phyloP scores from a whole-genome alignment of 2,329 filamentous ascomycete species.

The Alternaria brassicae region DNA sequence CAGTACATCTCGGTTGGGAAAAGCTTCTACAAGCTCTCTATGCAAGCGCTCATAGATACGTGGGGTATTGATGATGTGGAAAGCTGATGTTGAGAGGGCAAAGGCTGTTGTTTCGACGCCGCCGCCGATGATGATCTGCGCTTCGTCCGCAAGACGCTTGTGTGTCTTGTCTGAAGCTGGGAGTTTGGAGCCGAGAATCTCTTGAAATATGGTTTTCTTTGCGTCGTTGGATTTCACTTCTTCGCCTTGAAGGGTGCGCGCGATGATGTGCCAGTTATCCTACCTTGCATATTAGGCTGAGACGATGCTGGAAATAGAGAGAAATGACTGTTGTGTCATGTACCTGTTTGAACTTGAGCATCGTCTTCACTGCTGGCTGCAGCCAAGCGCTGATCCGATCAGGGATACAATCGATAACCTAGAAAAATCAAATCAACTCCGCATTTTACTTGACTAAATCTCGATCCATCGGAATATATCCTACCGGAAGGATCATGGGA shows the following conservation, averaged over 20 bases:
- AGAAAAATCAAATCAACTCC: background rate
- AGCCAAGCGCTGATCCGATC: constrained; percentile 40
- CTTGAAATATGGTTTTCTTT: constrained; percentile 45
- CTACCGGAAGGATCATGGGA: constrained; percentile 40
- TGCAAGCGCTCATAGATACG: constrained; percentile 42
- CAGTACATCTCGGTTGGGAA: constrained; percentile 34
- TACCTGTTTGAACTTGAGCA: constrained; percentile 44
- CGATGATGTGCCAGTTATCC: constrained; percentile 36
- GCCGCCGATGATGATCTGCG: constrained; percentile 49
- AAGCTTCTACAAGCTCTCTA: constrained; percentile 37
- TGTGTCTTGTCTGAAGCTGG: constrained; percentile 49
- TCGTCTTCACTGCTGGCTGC: constrained; percentile 40
- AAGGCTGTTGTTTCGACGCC: constrained; percentile 52
- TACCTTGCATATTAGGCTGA: constrained; percentile 7
- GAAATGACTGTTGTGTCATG: constrained; percentile 5
- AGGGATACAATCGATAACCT: constrained; percentile 46
- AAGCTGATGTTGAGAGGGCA: constrained; percentile 37
- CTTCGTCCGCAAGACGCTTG: constrained; percentile 49
- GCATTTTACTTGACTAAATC: background rate
- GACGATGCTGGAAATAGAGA: background rate
- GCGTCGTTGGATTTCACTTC: constrained; percentile 43
- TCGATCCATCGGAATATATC: constrained; percentile 5
- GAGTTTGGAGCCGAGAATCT: constrained; percentile 41
- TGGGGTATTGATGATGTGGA: constrained; percentile 44
- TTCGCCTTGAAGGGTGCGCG: constrained; percentile 37